Evolutionary conservation across 2,329 filamentous ascomycete species (phyloP).

Genomic region (Fusarium sp.): DNA sequence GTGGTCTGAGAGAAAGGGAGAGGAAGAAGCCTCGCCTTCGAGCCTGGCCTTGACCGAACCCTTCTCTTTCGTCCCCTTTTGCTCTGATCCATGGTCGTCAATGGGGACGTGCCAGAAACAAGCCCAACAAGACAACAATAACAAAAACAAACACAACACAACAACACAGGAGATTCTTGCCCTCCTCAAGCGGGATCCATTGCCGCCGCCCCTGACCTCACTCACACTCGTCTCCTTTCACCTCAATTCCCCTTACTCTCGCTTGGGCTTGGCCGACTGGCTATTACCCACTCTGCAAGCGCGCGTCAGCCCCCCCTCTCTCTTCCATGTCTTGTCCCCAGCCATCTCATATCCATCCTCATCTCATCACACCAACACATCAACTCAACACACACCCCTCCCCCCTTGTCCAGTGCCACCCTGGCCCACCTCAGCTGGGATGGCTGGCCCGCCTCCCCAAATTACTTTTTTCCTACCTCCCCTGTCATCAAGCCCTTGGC

Average conservation of each 20-base stretch:
- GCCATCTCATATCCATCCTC: conserved; percentile 39
- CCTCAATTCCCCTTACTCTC: conserved; percentile 8
- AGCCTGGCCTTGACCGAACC: neutral
- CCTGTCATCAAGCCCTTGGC: conserved; percentile 32
- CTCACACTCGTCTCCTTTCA: conserved; percentile 1
- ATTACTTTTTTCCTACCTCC: conserved; percentile 42
- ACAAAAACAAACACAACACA: conserved; percentile 30
- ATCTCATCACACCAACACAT: conserved; percentile 25
- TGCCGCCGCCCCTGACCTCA: conserved; percentile 34
- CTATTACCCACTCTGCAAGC: conserved; percentile 39
- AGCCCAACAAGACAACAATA: conserved; percentile 2
- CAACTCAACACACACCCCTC: conserved; percentile 29
- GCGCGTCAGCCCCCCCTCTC: conserved; percentile 35
- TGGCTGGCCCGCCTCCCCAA: conserved; percentile 37
- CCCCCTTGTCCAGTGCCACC: conserved; percentile 32
- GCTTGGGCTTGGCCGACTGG: conserved; percentile 30
- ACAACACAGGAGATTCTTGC: conserved; percentile 9
- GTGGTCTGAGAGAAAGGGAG: neutral
- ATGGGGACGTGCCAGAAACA: conserved; percentile 16
- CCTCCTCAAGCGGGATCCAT: conserved; percentile 26
- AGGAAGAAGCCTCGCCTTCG: neutral
- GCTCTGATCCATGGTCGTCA: conserved; percentile 20
- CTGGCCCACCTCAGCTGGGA: conserved; percentile 39
- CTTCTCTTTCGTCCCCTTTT: neutral
- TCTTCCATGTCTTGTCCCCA: conserved; percentile 28